Conservation (phyloP, 208 protist genomes). For the Leishmania gerbilli region DNA sequence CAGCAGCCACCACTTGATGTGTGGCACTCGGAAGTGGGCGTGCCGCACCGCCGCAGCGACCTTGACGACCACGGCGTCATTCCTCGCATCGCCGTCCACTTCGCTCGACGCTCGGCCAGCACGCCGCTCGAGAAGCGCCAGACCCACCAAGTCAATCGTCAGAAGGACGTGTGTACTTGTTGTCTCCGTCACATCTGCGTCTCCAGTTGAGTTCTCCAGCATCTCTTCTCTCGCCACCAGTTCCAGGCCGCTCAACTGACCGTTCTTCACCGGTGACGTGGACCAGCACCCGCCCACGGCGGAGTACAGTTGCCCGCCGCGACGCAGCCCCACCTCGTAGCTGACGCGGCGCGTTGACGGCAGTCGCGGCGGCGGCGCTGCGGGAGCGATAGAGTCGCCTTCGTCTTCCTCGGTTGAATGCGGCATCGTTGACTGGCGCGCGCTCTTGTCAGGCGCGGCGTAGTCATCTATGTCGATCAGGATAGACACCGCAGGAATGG, state of each 20-base stretch:
- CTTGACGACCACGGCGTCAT: neutral
- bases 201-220: neutral
- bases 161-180: conserved; percentile 8
- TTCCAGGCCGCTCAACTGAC: conserved; percentile 18
- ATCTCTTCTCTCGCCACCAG: conserved; percentile 12
- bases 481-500: neutral
- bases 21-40: conserved; percentile 14
- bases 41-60: conserved; percentile 12
- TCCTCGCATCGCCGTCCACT: neutral
- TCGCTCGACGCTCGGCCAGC: neutral
- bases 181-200: no score
- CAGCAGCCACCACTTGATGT: conserved; percentile 30
- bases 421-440: neutral
- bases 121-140: conserved; percentile 6
- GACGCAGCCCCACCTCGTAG: conserved; percentile 22
- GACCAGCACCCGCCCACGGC: conserved; percentile 23
- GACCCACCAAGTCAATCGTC: conserved; percentile 7
- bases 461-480: neutral
- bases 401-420: neutral
- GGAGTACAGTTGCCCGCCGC: conserved; percentile 26
- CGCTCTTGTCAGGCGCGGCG: neutral
- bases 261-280: conserved; percentile 23
- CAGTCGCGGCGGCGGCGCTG: neutral
- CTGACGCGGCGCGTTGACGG: neutral
- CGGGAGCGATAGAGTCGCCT: neutral